Evolutionary conservation across 371 early-diverging fungal genomes (phyloP).

Genomic region (Mortierella sp.): DNA sequence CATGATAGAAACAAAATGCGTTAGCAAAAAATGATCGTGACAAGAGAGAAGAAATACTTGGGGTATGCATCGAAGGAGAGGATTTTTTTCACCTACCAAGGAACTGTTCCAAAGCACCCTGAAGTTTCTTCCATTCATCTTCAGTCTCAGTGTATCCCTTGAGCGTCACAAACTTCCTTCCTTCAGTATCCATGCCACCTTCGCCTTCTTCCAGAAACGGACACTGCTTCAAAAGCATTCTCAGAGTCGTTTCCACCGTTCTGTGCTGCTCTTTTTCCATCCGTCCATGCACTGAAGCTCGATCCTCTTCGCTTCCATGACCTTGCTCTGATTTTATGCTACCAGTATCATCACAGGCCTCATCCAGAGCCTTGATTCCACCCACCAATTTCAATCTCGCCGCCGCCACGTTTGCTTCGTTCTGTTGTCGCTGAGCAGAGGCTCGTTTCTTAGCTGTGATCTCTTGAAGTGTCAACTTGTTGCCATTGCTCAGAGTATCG

Average conservation of each 20-base stretch:
- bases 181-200: constrained; percentile 20
- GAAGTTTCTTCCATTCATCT: constrained; percentile 30
- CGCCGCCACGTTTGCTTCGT: constrained; percentile 13
- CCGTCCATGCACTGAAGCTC: background rate
- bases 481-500: background rate
- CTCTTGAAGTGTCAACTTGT: constrained; percentile 24
- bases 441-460: constrained; percentile 37
- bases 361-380: constrained; percentile 3
- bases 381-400: constrained; percentile 26
- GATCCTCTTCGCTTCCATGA: background rate
- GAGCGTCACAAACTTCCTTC: constrained; percentile 20
- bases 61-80: background rate
- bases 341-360: too few relatives aligned
- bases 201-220: constrained; percentile 36
- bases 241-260: constrained; percentile 1
- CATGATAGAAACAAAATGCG: background rate
- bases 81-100: constrained; percentile 41
- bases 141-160: constrained; percentile 52
- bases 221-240: constrained; percentile 20
- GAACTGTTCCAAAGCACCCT: constrained; percentile 23
- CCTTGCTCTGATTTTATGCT: constrained; percentile 6
- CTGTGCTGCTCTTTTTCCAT: background rate
- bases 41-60: too few relatives aligned
- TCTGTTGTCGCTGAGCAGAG: constrained; percentile 12
- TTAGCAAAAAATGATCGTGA: too few relatives aligned